Base-by-base conservation (phyloP, 2,329 filamentous ascomycete genomes). In the Fusarium oligoseptatum region DNA sequence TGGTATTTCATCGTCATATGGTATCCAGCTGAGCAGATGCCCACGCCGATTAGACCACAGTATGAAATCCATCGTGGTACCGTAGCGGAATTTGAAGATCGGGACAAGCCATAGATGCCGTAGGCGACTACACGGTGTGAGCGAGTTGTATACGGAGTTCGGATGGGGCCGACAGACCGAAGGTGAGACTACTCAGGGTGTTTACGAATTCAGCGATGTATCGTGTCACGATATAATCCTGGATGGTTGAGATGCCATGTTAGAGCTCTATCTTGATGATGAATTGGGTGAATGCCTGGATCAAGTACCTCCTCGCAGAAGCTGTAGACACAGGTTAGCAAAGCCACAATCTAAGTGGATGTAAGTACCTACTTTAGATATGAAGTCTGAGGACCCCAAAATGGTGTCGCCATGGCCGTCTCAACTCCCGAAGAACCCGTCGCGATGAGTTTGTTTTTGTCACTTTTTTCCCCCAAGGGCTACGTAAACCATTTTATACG, bases 121-220 rank as follows among this genome's bases (percentile, higher is more conserved):
- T 82, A 85, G 8, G 78, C 60, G 24, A 84, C 84, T 85, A 60
- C 12, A 8, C 6, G n/a, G 27, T 27, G 45, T 68, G 24, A 77
- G n/a, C 62, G 27, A 68, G 34, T 67, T 41, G 20, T 22, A 6
- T 41, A 17, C 27, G 7, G 12, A 14, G 0, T 37, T 3, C 3
- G 5, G 24, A 15, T 1, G 2, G 1, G 4, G 3, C 1, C 3
- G 2, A 75, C 80, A 14, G 14, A 81, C 80, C 79, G 60, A 82
- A 86, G 5, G 81, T 73, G 1, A 84, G 70, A 63, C 84, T 86
- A 65, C 84, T 85, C 2, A 85, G 70, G 1, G 84, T 85, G 67
- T 86, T 86, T 72, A 86, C 82, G 41, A 86, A 85, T 58, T 86
- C 85, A 6, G 83, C 85, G 22, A 86, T 77, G 36, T 84, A 86